phyloP scores from a whole-genome alignment of 768 basidiomycete genomes.

The Tylopilus plumbeoviolaceoides region DNA sequence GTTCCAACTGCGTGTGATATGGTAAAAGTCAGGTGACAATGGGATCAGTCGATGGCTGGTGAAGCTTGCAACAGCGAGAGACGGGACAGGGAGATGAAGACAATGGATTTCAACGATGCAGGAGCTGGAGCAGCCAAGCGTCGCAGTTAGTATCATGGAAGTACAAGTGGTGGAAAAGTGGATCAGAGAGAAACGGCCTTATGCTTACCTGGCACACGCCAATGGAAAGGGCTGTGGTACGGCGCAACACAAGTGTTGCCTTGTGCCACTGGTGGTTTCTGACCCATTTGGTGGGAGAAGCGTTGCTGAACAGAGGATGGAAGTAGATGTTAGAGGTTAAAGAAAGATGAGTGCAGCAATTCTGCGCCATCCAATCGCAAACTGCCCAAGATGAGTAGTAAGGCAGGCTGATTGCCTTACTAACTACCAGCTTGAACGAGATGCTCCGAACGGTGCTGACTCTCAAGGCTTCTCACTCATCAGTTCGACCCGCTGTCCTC shows the following conservation, averaged over 20 bases:
- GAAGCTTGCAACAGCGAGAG: background rate
- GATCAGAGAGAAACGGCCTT: background rate
- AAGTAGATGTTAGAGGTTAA: no score
- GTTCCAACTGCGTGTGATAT: background rate
- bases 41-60: background rate
- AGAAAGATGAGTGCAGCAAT: background rate
- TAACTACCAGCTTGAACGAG: no score
- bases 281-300: background rate
- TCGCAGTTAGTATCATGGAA: no score
- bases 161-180: background rate
- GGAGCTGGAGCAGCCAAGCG: no score
- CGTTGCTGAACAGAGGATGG: no score
- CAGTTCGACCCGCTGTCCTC: slow-evolving; percentile 8
- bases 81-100: background rate
- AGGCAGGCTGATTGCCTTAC: no score
- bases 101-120: background rate
- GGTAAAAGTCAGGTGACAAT: background rate
- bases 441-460: slow-evolving; percentile 28
- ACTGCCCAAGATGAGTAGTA: no score
- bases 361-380: background rate
- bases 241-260: slow-evolving; percentile 27
- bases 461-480: slow-evolving; percentile 12
- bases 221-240: slow-evolving; percentile 8
- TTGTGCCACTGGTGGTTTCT: slow-evolving; percentile 5
- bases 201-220: background rate